Base-by-base conservation (phyloP, 106 monocot genomes). In the Acorus gramineus region DNA sequence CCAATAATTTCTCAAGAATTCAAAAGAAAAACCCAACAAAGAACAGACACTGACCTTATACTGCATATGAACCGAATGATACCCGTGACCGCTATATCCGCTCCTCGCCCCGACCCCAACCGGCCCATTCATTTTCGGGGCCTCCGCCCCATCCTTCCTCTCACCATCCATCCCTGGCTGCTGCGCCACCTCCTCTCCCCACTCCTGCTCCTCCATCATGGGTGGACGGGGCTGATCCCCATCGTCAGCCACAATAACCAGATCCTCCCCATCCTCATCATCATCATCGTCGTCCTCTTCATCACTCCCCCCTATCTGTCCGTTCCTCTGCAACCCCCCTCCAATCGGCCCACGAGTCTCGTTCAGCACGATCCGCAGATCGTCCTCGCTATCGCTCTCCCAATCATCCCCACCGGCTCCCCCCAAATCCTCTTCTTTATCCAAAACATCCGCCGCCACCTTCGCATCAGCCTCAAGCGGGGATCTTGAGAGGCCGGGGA, bases 301-400 rank as follows among this genome's bases (percentile, higher is more conserved):
- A 28, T 77, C 87, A 49, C 61, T 76, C n/a, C 51, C 74, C 8
- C 70, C 60, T 9, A 47, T 12, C 47, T 44, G 64, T 3, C 52
- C 68, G 61, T 57, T 65, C 71, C 62, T 71, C 8, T 69, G 28
- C 28, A 28, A 28, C 28, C 28, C 65, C 4, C 51, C 60, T 13
- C 70, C 79, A 1, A 42, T 72, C 6, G 54, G 56, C 47, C 64
- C 74, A 7, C 68, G 55, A 58, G 59, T 69, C 7, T 98, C 88
- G 45, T 98, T 91, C 13, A 98, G 73, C 8, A 98, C 91, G 44
- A 98, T 98, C 69, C 81, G 73, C 42, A 98, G 78, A 76, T 98
- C 96, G 64, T 98, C 96, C 42, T 91, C 96, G 62, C 96, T 98
- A 55, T 91, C 96, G 52, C 87, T 98, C 11, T 98, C 96, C 76